phyloP scores from a whole-genome alignment of 345 rosid species.

The Chamaenerion angustifolium region DNA sequence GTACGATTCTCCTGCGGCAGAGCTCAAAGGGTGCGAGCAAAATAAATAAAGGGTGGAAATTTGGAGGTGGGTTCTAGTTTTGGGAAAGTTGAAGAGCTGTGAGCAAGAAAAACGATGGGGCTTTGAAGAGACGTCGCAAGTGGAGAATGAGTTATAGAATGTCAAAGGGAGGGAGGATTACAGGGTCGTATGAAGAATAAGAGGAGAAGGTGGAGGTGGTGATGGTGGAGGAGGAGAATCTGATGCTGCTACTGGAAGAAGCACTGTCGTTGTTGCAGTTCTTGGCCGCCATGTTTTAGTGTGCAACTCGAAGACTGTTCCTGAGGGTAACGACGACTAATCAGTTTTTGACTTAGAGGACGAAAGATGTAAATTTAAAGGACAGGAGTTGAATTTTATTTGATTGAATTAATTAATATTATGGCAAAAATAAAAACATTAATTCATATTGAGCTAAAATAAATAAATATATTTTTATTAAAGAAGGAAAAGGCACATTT shows the following conservation, averaged over 20 bases:
- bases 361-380: background rate
- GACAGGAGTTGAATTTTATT: background rate
- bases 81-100: constrained; percentile 12
- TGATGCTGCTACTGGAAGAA: background rate
- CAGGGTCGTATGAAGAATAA: constrained; percentile 8
- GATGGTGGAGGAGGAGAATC: background rate
- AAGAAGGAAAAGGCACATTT: constrained; percentile 12
- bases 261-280: background rate
- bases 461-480: too few relatives aligned
- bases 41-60: too few relatives aligned
- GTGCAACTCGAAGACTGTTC: background rate
- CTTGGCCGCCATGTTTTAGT: constrained; percentile 3
- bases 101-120: constrained; percentile 14
- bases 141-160: background rate
- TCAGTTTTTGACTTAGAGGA: constrained; percentile 1
- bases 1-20: too few relatives aligned
- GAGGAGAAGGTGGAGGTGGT: background rate
- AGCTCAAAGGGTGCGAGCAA: too few relatives aligned
- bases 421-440: too few relatives aligned
- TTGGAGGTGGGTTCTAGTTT: background rate
- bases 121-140: background rate
- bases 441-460: too few relatives aligned
- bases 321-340: background rate
- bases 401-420: too few relatives aligned
- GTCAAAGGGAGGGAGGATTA: background rate